Evolutionary conservation across 805 yeast genomes (phyloP), one percentile per base, ranked within the genome.

Genomic region (Blastobotrys chiropterorum): DNA sequence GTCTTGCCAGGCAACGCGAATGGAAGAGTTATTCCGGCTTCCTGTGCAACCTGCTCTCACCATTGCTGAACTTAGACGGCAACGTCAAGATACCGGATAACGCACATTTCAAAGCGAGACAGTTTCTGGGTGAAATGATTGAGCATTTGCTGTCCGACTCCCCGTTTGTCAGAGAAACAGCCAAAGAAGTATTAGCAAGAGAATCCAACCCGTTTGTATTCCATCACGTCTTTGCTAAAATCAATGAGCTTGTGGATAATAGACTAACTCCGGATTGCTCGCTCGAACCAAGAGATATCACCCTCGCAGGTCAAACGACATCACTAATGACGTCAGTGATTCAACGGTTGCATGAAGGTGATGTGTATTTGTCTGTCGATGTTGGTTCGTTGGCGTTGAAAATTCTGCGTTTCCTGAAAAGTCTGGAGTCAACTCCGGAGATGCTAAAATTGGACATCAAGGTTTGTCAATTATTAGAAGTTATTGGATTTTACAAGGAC

Each of bases 11-110:
- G 11, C 34, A 26, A 26, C 52, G 52, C 41, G 76, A 80, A 21
- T 81, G 81, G 66, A 72, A 85, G 59, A 85, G 82, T 61, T 83
- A 77, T 62, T 82, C 89, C 1, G 94, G 92, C 6, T 81, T 83
- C 54, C 65, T 87, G 54, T 87, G 89, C 1, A 79, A 89, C 0
- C 70, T 84, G 0, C 78, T 59, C 3, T 53, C 54, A n/a, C 58
- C 63, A 8, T 43, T 62, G 31, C 48, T 44, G 17, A 48, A 49
- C 3, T 30, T 46, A 16, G 59, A 56, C 8, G 56, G 54, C 26
- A 46, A 44, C 22, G 49, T 51, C 6, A 46, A 46, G 17, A 54
- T 57, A 19, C 55, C 59, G 3, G 56, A 56, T 19, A 56, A 56
- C 34, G 87, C 47, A 89, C 95, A 44, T 74, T 82, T 14, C 77